Evolutionary conservation across 2,329 filamentous ascomycete species (phyloP), one percentile per base, ranked within the genome.

Genomic region (Beauveria caledonica): DNA sequence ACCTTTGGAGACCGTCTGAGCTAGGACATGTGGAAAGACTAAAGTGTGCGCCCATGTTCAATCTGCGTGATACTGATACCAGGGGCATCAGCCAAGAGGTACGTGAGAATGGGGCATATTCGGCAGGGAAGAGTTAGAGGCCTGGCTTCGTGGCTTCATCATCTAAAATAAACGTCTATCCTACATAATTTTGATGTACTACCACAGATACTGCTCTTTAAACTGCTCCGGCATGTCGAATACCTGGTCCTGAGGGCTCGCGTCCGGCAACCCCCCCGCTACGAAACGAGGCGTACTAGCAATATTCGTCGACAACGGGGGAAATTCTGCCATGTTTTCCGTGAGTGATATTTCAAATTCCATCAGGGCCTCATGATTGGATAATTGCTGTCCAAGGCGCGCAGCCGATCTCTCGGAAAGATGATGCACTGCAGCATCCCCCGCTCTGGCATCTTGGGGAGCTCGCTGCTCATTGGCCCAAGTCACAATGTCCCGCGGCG

Each of bases 131-230:
- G 13, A 13, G 11, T 13, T 10, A 11, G 11, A 36, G 13, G 33
- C 33, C 11, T 36, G 11, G 33, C n/a, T n/a, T n/a, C n/a, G n/a
- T n/a, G n/a, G 33, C 33, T 36, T 11, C 33, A 36, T 36, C 1
- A 36, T 36, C 11, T 13, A 36, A 36, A 36, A 5, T 27, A 13
- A 5, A 36, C 5, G 33, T 36, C 33, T 36, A 21, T 21, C 7
- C 46, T 11, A 15, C 25, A 27, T 49, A 8, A 17, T 2, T 2
- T 8, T 29, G 9, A 4, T 42, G 7, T 23, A 21, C 42, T 60
- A 61, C 60, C 60, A 61, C 17, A 61, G 29, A 50, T 49, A 61
- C 27, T 61, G 52, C 45, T 44, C 36, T 25, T 58, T 56, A 13
- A 61, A 61, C 15, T 61, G 25, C 27, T 36, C 25, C 1, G 60